These are phyloP conservation scores for Diaporthe amygdali DNA, from an alignment of 2,329 filamentous ascomycete genomes.

Conservation along the genomic window DNA sequence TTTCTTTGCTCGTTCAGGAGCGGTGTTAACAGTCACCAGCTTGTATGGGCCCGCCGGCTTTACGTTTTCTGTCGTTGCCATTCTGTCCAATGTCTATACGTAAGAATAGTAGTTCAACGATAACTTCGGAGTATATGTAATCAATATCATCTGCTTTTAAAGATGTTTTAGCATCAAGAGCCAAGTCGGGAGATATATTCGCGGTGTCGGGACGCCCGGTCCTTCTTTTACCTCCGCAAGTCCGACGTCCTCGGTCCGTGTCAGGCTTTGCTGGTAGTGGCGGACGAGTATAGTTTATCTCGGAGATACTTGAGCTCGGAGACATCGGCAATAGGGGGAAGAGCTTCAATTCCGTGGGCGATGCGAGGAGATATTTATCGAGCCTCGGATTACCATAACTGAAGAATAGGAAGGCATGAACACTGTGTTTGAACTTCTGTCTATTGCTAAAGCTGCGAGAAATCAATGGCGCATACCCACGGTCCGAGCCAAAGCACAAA, in stretches of 20 bases:
- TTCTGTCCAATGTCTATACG: neutral
- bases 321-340: neutral
- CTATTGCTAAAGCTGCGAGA: neutral
- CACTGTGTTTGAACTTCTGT: neutral
- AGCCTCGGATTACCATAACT: neutral
- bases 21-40: slow-evolving; percentile 72
- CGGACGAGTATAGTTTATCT: neutral
- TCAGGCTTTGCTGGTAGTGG: neutral
- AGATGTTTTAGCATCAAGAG: neutral
- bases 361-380: neutral
- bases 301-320: slow-evolving; percentile 8
- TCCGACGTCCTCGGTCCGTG: neutral
- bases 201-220: neutral
- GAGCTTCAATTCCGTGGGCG: neutral
- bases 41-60: slow-evolving; percentile 58
- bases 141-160: neutral
- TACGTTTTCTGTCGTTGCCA: slow-evolving; percentile 22
- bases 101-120: too few species aligned
- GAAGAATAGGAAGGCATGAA: neutral
- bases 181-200: neutral
- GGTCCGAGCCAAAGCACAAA: neutral
- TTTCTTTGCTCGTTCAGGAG: slow-evolving; percentile 66
- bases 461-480: neutral
- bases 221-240: neutral
- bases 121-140: neutral